Conservation (phyloP, 2,329 filamentous ascomycete species). For the Diaporthe velutina region DNA sequence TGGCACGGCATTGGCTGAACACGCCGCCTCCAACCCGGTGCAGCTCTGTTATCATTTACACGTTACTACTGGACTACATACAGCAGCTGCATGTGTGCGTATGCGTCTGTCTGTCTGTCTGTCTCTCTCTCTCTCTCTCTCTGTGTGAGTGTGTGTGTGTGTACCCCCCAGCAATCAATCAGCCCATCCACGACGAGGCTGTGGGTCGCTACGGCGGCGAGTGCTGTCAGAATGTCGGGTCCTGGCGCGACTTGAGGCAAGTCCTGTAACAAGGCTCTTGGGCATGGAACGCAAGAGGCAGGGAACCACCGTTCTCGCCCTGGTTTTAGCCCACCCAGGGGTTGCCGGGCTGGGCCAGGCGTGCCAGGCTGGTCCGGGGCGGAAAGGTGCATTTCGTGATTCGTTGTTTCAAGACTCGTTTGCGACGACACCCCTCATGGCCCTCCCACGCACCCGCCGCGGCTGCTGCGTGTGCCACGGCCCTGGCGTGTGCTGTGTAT, state of each 20-base stretch:
- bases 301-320: conserved; percentile 9
- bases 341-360: conserved; percentile 3
- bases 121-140: too few species aligned
- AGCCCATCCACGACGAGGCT: background rate
- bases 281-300: conserved; percentile 14
- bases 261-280: conserved; percentile 50
- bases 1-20: background rate
- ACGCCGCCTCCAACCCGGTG: background rate
- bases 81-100: background rate
- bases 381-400: conserved; percentile 30
- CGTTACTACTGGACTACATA: background rate
- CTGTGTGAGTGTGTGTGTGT: too few species aligned
- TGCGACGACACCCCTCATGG: background rate
- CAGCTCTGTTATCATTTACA: background rate
- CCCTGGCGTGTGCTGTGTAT: background rate
- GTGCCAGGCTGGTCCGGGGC: conserved; percentile 25
- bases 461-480: background rate
- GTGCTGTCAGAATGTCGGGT: conserved; percentile 38
- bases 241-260: conserved; percentile 54
- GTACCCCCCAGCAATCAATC: background rate
- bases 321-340: conserved; percentile 34
- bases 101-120: too few species aligned
- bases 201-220: conserved; percentile 18
- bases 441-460: background rate
- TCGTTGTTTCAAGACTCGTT: conserved; percentile 36